Base-by-base conservation (phyloP, 768 basidiomycete genomes). In the Podaxis sp. region DNA sequence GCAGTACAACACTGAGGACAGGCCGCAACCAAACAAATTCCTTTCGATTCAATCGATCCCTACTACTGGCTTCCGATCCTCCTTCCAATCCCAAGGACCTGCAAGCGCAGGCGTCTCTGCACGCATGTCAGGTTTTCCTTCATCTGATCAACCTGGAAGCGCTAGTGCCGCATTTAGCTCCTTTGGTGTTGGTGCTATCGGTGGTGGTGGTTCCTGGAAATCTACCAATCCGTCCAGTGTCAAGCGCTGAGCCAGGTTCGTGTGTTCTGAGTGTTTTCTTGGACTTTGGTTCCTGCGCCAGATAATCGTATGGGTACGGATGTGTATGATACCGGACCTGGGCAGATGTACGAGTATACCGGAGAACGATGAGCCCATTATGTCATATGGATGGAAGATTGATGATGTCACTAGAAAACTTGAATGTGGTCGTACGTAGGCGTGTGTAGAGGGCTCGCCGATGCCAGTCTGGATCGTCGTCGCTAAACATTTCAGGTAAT, bases 1-100 rank as follows among this genome's bases (percentile, higher is more conserved):
- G 24, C 68, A 93, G 90, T 94, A 87, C 67, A 93, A 95, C 71
- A 91, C 87, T n/a, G 93, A 94, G 59, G 92, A 94, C 67, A 82
- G 90, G 29, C 93, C 93, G 1, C 81, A 83, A 4, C 85, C 86
- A 0, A 90, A 90, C 75, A 93, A 91, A 71, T 95, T 93, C 76
- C 75, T 94, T 27, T 83, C 88, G 8, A 92, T 94, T 63, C 89
- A 91, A 70, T 75, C 89, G 0, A 76, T 88, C 53, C 91, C 91
- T 2, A 70, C 76, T 29, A 84, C 89, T 1, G 83, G 85, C 0
- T 91, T 83, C 77, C 84, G 91, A 43, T 77, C 89, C 0, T 82
- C 84, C 11, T 91, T 92, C 77, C 83, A 83, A 63, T 63, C 67
- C 0, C 59, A 60, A 41, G 59, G 50, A 41, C 66, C 68, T 12